A percentile compares a stretch with the other conserved stretches of the same genome.
phyloP scores from a whole-genome alignment of 2,329 filamentous ascomycete species.

The Helotiales sp. region DNA sequence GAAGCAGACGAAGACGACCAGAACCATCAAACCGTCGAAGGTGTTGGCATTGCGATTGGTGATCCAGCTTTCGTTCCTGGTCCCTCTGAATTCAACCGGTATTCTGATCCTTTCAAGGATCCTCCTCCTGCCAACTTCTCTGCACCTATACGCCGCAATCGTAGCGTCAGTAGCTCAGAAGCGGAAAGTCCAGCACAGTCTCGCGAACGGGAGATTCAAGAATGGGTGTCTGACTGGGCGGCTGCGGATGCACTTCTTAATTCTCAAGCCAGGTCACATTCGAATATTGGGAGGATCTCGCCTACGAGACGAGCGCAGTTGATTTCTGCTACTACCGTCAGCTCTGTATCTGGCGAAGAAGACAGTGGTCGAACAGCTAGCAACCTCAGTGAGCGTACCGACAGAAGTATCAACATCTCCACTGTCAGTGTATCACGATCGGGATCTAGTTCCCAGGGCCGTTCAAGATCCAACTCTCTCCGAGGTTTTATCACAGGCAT shows the following conservation, averaged over 20 bases:
- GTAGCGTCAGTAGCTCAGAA: conserved; percentile 28
- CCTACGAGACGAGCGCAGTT: conserved; percentile 41
- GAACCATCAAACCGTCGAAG: conserved; percentile 18
- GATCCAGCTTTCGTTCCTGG: conserved; percentile 23
- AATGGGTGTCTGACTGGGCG: conserved; percentile 47
- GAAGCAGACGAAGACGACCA: conserved; percentile 60
- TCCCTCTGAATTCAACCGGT: conserved; percentile 25
- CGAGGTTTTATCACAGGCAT: conserved; percentile 40
- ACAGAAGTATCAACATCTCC: conserved; percentile 38
- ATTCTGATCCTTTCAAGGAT: conserved; percentile 42
- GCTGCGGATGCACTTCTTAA: conserved; percentile 42
- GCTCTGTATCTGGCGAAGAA: conserved; percentile 39
- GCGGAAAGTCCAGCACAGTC: conserved; percentile 37
- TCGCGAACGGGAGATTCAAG: conserved; percentile 42
- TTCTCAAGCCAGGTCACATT: conserved; percentile 38
- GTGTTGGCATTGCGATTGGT: conserved; percentile 34
- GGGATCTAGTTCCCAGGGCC: conserved; percentile 37
- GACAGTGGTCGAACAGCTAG: conserved; percentile 42
- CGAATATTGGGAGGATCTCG: conserved; percentile 39
- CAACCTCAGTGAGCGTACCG: conserved; percentile 44
- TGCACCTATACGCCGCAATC: conserved; percentile 8
- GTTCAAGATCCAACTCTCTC: conserved; percentile 39
- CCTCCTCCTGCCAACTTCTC: conserved; percentile 26
- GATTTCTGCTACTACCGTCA: conserved; percentile 33
- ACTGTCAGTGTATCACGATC: conserved; percentile 35